phyloP scores from a whole-genome alignment of 768 basidiomycete genomes.

The Tricholoma flavovirens region DNA sequence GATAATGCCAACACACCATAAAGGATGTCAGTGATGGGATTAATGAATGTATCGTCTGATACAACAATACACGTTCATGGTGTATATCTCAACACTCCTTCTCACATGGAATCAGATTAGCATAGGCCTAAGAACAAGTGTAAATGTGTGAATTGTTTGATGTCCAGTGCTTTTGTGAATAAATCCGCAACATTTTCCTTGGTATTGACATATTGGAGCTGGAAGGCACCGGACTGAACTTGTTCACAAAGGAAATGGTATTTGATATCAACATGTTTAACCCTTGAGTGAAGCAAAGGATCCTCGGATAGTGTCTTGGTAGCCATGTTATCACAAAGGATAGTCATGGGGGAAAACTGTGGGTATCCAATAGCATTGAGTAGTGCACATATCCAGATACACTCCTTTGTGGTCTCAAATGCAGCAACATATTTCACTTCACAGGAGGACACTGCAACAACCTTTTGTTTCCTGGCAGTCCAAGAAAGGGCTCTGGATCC shows the following conservation, averaged over 20 bases:
- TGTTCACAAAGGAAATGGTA: slow-evolving; percentile 32
- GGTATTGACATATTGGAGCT: slow-evolving; percentile 25
- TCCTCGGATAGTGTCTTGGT: slow-evolving; percentile 28
- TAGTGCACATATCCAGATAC: slow-evolving; percentile 14
- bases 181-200: too few species aligned
- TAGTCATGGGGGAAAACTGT: neutral
- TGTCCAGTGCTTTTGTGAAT: too few species aligned
- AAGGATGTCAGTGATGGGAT: too few species aligned
- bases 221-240: slow-evolving; percentile 19
- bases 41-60: too few species aligned
- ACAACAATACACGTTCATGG: too few species aligned
- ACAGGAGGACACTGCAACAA: slow-evolving; percentile 12
- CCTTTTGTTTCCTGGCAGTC: neutral
- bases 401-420: slow-evolving; percentile 16
- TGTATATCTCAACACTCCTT: too few species aligned
- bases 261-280: slow-evolving; percentile 36
- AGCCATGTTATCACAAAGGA: slow-evolving; percentile 27
- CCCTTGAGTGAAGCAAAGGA: slow-evolving; percentile 23
- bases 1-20: too few species aligned
- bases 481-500: slow-evolving; percentile 16
- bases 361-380: neutral
- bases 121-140: too few species aligned
- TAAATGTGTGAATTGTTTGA: too few species aligned
- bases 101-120: too few species aligned
- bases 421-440: slow-evolving; percentile 37